These are phyloP conservation scores for Capsicum chinense DNA, from an alignment of 257 asterid species.

Conservation along the genomic window DNA sequence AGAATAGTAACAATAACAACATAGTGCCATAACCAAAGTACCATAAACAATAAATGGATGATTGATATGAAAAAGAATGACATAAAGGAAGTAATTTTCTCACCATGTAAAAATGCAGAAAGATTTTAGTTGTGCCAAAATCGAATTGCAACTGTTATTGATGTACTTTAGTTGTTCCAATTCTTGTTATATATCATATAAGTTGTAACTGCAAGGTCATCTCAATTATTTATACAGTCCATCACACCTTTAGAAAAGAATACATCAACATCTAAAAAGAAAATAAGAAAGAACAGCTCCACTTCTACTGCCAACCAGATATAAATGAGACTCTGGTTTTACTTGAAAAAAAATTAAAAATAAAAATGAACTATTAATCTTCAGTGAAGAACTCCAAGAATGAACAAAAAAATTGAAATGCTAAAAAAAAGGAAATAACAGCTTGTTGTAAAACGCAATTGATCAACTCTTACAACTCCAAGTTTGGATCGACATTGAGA, in stretches of 20 bases:
- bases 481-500: too few relatives aligned
- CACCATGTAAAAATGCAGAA: constrained; percentile 92
- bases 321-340: constrained; percentile 1
- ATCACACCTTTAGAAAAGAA: constrained; percentile 8
- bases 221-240: constrained; percentile 25
- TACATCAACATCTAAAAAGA: neutral
- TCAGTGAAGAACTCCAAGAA: constrained; percentile 30
- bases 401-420: constrained; percentile 26
- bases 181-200: neutral
- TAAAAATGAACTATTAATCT: constrained; percentile 25
- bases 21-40: too few relatives aligned
- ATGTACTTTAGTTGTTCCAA: too few relatives aligned
- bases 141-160: too few relatives aligned
- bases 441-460: too few relatives aligned
- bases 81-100: constrained; percentile 16
- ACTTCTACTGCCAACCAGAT: constrained; percentile 21
- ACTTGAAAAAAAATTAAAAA: neutral
- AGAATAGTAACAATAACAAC: too few relatives aligned
- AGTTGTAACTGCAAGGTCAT: constrained; percentile 26
- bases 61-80: neutral
- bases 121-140: constrained; percentile 27
- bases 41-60: too few relatives aligned
- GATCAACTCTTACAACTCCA: too few relatives aligned
- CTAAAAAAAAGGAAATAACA: neutral
- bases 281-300: neutral